These are phyloP conservation scores for Apostasia shenzhenica DNA, from an alignment of 106 monocot genomes.

Conservation along the genomic window DNA sequence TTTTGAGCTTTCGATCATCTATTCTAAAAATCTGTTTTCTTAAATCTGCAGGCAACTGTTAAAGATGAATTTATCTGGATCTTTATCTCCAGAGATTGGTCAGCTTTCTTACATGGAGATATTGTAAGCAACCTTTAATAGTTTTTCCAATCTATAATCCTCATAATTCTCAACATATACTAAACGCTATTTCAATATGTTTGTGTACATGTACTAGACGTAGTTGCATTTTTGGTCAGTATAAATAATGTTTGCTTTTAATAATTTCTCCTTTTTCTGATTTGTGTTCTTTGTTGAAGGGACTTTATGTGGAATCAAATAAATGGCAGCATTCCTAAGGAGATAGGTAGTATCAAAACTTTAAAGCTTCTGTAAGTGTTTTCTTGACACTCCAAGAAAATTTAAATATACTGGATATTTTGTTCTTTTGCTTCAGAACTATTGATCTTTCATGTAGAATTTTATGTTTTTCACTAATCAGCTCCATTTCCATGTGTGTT, in stretches of 20 bases:
- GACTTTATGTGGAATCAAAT: slow-evolving; percentile 98
- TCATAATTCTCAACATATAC: no score
- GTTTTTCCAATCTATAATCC: no score
- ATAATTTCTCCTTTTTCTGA: background rate
- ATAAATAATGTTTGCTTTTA: no score
- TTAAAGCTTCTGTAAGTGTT: slow-evolving; percentile 85
- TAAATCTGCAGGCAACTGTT: slow-evolving; percentile 54
- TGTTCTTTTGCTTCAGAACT: background rate
- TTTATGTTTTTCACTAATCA: slow-evolving; percentile 2
- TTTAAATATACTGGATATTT: slow-evolving; percentile 3
- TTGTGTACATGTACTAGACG: no score
- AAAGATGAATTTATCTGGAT: slow-evolving; percentile 78
- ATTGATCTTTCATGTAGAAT: background rate
- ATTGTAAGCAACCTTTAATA: slow-evolving; percentile 46
- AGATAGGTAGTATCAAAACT: slow-evolving; percentile 85
- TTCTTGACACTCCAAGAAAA: background rate
- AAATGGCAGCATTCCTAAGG: slow-evolving; percentile 85
- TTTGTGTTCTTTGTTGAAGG: slow-evolving; percentile 48
- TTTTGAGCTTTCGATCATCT: background rate
- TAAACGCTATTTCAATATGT: no score
- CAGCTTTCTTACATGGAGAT: slow-evolving; percentile 63
- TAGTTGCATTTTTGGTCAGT: no score
- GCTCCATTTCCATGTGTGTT: background rate
- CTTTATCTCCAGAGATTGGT: slow-evolving; percentile 82
- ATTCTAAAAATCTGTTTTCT: slow-evolving; percentile 4